Percentiles rank a stretch among this genome's conserved stretches.
phyloP scores from a whole-genome alignment of 331 rosid species.

The Cydonia oblonga region DNA sequence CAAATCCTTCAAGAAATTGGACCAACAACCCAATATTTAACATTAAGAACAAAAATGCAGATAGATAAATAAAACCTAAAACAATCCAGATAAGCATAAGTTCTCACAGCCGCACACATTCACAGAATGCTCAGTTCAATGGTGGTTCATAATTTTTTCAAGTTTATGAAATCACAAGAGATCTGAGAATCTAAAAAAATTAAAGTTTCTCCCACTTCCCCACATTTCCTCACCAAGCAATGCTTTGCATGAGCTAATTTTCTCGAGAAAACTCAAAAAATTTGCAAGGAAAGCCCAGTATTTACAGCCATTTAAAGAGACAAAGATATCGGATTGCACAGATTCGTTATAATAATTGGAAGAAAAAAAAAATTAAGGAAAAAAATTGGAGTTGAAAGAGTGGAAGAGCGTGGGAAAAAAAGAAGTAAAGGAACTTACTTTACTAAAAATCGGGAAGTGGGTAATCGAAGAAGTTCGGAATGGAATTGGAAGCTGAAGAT shows the following conservation, averaged over 20 bases:
- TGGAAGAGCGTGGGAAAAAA: not conserved
- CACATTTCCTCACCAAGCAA: not conserved
- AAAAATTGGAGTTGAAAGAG: not conserved
- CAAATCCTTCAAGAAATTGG: not conserved
- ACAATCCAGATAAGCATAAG: not conserved
- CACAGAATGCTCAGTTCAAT: not conserved
- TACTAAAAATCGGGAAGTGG: not conserved
- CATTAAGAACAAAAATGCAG: not conserved
- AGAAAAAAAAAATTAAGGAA: not conserved
- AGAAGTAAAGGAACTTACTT: slow-evolving; percentile 1
- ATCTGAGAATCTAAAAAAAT: not conserved
- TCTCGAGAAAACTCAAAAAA: not conserved
- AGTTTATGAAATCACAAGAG: not conserved
- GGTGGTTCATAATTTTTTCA: not conserved
- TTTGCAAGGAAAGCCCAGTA: not conserved
- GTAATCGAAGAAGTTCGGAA: not conserved
- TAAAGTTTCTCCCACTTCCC: not conserved
- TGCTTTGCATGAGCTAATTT: not conserved
- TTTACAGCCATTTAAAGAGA: not conserved
- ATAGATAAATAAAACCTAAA: not conserved
- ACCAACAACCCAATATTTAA: not conserved
- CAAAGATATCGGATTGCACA: not conserved
- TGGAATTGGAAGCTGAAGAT: not conserved
- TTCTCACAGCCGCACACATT: not conserved
- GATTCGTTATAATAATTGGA: not conserved